Percentiles rank a stretch among this genome's conserved stretches.
These are phyloP conservation scores for Coniochaeta sp. DNA, from an alignment of 2,329 filamentous ascomycete species.

Conservation along the genomic window DNA sequence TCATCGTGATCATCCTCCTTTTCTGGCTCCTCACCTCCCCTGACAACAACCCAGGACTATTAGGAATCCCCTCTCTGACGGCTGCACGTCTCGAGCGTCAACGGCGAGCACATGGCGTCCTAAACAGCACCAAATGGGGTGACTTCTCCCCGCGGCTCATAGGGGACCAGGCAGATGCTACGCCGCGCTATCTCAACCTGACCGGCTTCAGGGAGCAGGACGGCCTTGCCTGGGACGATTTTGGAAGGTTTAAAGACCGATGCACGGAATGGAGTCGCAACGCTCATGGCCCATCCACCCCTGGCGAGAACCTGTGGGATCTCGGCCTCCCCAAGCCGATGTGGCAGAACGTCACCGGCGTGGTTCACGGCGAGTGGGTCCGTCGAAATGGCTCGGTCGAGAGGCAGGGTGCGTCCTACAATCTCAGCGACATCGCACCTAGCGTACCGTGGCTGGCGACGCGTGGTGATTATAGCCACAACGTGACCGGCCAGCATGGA, in stretches of 20 bases:
- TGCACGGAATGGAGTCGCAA: conserved; percentile 55
- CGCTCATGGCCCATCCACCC: conserved; percentile 27
- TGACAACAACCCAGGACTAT: conserved; percentile 32
- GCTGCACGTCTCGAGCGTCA: conserved; percentile 43
- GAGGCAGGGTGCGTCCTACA: conserved; percentile 44
- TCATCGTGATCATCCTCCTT: conserved; percentile 35
- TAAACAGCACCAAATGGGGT: conserved; percentile 52
- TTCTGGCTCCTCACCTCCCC: conserved; percentile 36
- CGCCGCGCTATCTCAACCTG: conserved; percentile 54
- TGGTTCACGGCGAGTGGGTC: conserved; percentile 69
- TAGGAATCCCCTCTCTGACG: conserved; percentile 32
- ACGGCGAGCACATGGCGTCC: conserved; percentile 40
- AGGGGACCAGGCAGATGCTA: conserved; percentile 19
- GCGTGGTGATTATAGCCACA: conserved; percentile 62
- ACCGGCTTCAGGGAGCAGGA: conserved; percentile 71
- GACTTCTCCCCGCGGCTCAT: conserved; percentile 44
- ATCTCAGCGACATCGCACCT: conserved; percentile 58
- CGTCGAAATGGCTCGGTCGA: conserved; percentile 43
- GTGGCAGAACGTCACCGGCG: conserved; percentile 76
- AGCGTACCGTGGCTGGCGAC: conserved; percentile 56
- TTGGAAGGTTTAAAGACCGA: conserved; percentile 58
- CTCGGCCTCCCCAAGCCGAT: conserved; percentile 30
- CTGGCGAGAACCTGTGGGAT: conserved; percentile 20
- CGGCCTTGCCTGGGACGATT: conserved; percentile 69
- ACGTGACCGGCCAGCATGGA: conserved; percentile 68